phyloP scores from a whole-genome alignment of 192 early-diverging fungal genomes.

The Umbelopsis sp. region DNA sequence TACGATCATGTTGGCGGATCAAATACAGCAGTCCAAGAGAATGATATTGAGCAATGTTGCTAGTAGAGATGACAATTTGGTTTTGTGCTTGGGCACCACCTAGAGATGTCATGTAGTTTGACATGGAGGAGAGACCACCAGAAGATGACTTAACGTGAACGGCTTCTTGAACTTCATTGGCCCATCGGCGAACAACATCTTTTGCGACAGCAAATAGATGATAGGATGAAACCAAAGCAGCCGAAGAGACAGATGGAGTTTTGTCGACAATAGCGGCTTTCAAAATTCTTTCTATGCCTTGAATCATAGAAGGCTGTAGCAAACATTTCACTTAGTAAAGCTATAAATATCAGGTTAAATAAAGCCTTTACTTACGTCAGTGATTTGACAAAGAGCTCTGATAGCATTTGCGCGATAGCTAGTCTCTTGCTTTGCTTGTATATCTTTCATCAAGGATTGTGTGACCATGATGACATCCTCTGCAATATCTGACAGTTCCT shows the following conservation, averaged over 20 bases:
- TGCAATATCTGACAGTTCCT: slow-evolving; percentile 90
- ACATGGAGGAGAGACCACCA: slow-evolving; percentile 45
- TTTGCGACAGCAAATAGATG: slow-evolving; percentile 85
- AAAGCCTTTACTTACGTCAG: slow-evolving; percentile 68
- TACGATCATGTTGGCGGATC: slow-evolving; percentile 95
- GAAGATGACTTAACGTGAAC: slow-evolving; percentile 79
- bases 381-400: slow-evolving; percentile 92
- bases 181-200: slow-evolving; percentile 96
- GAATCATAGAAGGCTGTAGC: slow-evolving; percentile 85
- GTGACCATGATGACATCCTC: slow-evolving; percentile 99
- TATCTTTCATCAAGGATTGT: slow-evolving; percentile 92
- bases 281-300: slow-evolving; percentile 93
- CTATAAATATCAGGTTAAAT: neutral
- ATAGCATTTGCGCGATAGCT: slow-evolving; percentile 96
- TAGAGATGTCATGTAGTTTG: slow-evolving; percentile 58
- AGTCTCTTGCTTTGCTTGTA: slow-evolving; percentile 91
- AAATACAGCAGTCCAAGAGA: slow-evolving; percentile 94
- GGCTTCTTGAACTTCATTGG: slow-evolving; percentile 95
- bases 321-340: neutral
- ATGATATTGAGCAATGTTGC: slow-evolving; percentile 96
- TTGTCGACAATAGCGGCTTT: slow-evolving; percentile 98
- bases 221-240: slow-evolving; percentile 89
- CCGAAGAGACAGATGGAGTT: slow-evolving; percentile 84
- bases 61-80: slow-evolving; percentile 59
- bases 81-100: slow-evolving; percentile 44